Conservation (phyloP, 768 basidiomycete species). For the Neoboletus subvelutipes region DNA sequence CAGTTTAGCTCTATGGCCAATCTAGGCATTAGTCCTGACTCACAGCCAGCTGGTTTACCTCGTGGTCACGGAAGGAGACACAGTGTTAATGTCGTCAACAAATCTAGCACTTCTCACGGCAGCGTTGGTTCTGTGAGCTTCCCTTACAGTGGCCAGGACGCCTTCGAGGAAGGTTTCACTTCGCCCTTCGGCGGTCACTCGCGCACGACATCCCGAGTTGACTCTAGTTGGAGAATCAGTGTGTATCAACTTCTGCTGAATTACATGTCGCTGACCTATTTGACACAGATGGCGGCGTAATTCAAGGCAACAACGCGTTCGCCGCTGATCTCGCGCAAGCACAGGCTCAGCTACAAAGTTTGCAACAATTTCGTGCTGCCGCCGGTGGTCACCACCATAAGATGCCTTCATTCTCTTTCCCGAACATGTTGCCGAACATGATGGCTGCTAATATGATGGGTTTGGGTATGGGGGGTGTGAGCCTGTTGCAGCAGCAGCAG, state of each 20-base stretch:
- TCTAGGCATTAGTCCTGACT: conserved; percentile 60
- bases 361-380: conserved; percentile 96
- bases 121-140: conserved; percentile 51
- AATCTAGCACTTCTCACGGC: conserved; percentile 48
- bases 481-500: conserved; percentile 88
- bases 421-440: conserved; percentile 97
- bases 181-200: conserved; percentile 68
- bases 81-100: conserved; percentile 90
- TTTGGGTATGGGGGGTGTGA: conserved; percentile 76
- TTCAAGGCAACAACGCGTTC: conserved; percentile 60
- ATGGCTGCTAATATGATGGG: conserved; percentile 98
- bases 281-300: conserved; percentile 67
- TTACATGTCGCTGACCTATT: conserved; percentile 10
- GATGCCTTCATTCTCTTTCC: conserved; percentile 97
- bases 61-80: conserved; percentile 87
- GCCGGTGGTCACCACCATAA: conserved; percentile 94
- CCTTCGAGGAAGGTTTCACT: conserved; percentile 80
- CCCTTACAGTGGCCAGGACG: conserved; percentile 54
- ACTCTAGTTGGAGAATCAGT: conserved; percentile 91
- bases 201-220: conserved; percentile 70
- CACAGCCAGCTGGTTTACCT: conserved; percentile 63
- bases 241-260: conserved; percentile 32
- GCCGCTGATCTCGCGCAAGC: conserved; percentile 92
- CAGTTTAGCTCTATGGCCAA: conserved; percentile 59
- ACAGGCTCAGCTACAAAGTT: conserved; percentile 92